These are phyloP conservation scores for Omphalea diandra DNA, from an alignment of 441 rosid species.

Conservation along the genomic window DNA sequence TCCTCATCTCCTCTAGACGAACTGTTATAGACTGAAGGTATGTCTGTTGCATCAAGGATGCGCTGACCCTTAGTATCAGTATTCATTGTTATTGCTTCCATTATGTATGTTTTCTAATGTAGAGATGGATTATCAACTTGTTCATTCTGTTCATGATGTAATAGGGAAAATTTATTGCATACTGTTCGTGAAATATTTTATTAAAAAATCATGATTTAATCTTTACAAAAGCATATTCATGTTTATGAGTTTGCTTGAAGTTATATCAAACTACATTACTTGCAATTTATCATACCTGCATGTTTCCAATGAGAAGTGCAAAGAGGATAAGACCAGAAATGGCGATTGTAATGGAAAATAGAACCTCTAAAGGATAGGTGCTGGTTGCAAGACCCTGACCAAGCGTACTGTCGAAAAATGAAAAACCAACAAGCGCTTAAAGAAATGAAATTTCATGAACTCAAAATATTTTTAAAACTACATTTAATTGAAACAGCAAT, in stretches of 20 bases:
- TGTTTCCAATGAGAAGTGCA: slow-evolving; percentile 84
- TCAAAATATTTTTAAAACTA: background rate
- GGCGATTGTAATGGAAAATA: slow-evolving; percentile 83
- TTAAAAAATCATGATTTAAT: background rate
- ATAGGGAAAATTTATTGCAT: too few relatives aligned
- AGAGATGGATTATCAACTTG: too few relatives aligned
- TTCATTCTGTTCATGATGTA: background rate
- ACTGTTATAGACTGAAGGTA: slow-evolving; percentile 80
- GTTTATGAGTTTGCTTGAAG: too few relatives aligned
- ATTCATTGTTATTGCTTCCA: slow-evolving; percentile 7
- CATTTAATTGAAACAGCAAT: background rate
- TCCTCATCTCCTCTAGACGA: slow-evolving; percentile 95
- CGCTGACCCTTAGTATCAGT: slow-evolving; percentile 11
- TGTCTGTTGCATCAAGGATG: slow-evolving; percentile 52
- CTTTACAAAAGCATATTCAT: too few relatives aligned
- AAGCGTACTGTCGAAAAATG: slow-evolving; percentile 51
- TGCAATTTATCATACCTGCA: slow-evolving; percentile 52
- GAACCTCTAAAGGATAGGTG: slow-evolving; percentile 65
- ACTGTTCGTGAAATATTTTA: too few relatives aligned
- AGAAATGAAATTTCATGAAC: background rate
- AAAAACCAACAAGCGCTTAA: slow-evolving; percentile 10
- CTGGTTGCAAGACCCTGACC: slow-evolving; percentile 92
- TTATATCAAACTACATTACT: too few relatives aligned
- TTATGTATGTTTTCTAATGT: background rate
- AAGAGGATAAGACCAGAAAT: slow-evolving; percentile 80